Evolutionary conservation across 306 rosid species (phyloP).

Genomic region (Medicago ruthenica): DNA sequence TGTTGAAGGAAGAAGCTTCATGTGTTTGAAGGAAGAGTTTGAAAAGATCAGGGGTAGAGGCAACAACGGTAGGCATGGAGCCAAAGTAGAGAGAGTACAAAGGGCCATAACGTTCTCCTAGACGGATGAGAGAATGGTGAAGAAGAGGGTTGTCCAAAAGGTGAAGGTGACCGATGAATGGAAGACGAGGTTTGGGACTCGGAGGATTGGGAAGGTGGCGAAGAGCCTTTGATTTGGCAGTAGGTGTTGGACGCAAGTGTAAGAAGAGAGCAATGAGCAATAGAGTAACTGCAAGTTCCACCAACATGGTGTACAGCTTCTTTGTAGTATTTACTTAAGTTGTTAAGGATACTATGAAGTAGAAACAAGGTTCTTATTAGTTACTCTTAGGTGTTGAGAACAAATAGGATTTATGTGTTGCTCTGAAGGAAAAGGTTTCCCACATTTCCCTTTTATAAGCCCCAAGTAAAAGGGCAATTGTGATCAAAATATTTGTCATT

Average conservation of each 20-base stretch:
- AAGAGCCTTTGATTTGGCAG: slow-evolving; percentile 43
- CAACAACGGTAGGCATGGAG: slow-evolving; percentile 49
- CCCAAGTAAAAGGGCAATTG: no score
- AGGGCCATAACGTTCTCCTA: slow-evolving; percentile 46
- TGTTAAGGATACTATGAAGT: no score
- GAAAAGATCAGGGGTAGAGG: slow-evolving; percentile 47
- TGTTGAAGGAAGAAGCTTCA: slow-evolving; percentile 48
- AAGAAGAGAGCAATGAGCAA: slow-evolving; percentile 37
- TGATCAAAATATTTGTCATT: no score
- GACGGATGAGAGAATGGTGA: slow-evolving; percentile 46
- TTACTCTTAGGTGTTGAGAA: no score
- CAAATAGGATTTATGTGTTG: not conserved
- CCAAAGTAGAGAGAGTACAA: slow-evolving; percentile 53
- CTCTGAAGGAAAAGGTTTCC: not conserved
- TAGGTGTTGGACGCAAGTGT: slow-evolving; percentile 33
- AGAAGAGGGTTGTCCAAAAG: slow-evolving; percentile 42
- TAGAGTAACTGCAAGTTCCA: slow-evolving; percentile 8
- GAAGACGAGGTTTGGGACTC: slow-evolving; percentile 50
- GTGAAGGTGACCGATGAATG: slow-evolving; percentile 47
- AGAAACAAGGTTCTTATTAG: no score
- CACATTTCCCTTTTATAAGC: not conserved
- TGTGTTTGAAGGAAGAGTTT: slow-evolving; percentile 54
- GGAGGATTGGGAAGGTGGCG: slow-evolving; percentile 56
- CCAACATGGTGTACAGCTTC: slow-evolving; percentile 31
- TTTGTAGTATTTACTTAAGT: not conserved